Evolutionary conservation across 345 rosid genomes (phyloP), one percentile per base, ranked within the genome.

Genomic region (Trapa incisa): DNA sequence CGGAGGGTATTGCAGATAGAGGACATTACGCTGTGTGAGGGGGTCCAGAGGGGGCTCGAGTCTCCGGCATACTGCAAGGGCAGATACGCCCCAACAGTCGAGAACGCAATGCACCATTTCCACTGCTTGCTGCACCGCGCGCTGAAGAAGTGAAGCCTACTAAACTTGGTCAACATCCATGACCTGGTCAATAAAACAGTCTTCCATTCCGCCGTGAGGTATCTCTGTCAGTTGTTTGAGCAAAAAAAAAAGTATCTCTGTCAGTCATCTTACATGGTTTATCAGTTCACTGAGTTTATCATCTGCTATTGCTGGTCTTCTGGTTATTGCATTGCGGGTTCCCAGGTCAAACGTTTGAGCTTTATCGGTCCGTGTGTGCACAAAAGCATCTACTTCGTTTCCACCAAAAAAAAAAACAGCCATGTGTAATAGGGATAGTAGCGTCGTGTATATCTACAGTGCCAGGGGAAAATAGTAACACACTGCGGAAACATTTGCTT

Each of bases 41-140:
- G 84, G 45, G 94, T 93, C 39, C 97, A 88, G 70, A 83, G 82
- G 66, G 94, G 97, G 17, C 78, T 90, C 0, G 82, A 93, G 65
- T 87, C 96, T 1, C 89, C 87, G 6, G 91, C 91, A 1, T 90
- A 87, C 70, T 38, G 61, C 62, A 75, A 65, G 22, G 97, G 97
- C 57, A 79, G 97, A 73, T 90, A 88, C 67, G 89, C 86, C 36
- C 92, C 92, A 0, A n/a, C 69, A 0, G 82, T 89, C 9, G 97
- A 90, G 82, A 77, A 80, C 60, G 80, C 96, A 13, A 82, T 85
- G 95, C 83, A 87, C 71, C 96, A 84, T 69, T 92, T 88, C 67
- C 92, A 90, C 71, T 74, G 78, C 67, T 56, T 85, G 71, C 83
- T 86, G 42, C 74, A 86, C 68, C 14, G 72, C n/a, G 72, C 75